Conservation (phyloP, 2,329 filamentous ascomycete genomes). For the Fusarium domesticum region DNA sequence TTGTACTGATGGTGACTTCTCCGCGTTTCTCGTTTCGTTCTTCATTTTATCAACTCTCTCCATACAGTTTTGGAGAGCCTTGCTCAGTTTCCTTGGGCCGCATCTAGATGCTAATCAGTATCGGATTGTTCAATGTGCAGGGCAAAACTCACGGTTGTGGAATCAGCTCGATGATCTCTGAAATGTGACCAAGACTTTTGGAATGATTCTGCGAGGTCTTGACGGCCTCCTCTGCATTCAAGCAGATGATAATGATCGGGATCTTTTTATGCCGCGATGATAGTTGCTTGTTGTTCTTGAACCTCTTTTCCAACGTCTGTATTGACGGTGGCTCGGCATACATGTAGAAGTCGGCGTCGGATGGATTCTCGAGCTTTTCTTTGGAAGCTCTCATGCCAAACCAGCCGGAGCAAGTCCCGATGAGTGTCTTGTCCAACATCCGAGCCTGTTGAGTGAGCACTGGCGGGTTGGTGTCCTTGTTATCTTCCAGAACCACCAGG, state of each 20-base stretch:
- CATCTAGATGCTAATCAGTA: conserved; percentile 11
- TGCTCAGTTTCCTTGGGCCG: conserved; percentile 32
- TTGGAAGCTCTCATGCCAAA: conserved; percentile 33
- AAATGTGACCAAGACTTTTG: conserved; percentile 20
- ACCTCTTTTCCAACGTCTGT: conserved; percentile 12
- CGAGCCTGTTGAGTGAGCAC: conserved; percentile 11
- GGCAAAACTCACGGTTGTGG: conserved; percentile 30
- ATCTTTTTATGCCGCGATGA: conserved; percentile 2
- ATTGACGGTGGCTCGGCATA: conserved; percentile 29
- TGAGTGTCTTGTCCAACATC: conserved; percentile 30
- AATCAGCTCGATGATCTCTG: conserved; percentile 31
- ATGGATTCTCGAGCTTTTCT: conserved; percentile 2
- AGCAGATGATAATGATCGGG: conserved; percentile 31
- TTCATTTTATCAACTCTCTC: background rate
- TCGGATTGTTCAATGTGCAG: fast-evolving
- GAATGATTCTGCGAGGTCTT: conserved; percentile 23
- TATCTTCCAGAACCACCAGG: conserved; percentile 21
- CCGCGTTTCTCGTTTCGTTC: background rate
- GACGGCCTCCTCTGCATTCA: conserved; percentile 31
- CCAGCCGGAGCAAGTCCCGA: conserved; percentile 33
- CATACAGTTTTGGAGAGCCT: conserved; percentile 27
- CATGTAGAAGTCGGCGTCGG: conserved; percentile 24
- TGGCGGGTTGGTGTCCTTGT: conserved; percentile 1
- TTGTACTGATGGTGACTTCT: background rate
- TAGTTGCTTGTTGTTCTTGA: conserved; percentile 5